phyloP scores from a whole-genome alignment of 2,329 filamentous ascomycete species.

The Neobulgaria alba region DNA sequence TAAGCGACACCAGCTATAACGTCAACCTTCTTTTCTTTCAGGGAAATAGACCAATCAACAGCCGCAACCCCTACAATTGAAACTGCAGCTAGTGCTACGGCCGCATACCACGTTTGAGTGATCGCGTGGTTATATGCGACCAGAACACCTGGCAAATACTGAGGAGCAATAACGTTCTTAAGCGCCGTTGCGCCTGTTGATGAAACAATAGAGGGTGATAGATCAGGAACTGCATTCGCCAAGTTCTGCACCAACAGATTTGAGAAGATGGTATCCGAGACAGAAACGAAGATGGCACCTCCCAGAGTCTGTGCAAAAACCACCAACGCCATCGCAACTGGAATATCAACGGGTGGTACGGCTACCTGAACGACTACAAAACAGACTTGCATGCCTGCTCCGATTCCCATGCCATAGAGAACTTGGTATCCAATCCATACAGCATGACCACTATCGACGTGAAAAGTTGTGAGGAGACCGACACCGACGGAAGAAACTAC shows the following conservation, averaged over 20 bases:
- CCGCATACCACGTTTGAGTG: not conserved
- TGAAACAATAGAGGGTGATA: slow-evolving; percentile 26
- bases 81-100: not conserved
- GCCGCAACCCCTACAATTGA: slow-evolving; percentile 1
- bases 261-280: slow-evolving; percentile 27
- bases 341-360: slow-evolving; percentile 22
- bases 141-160: not conserved
- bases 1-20: not conserved
- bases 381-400: slow-evolving; percentile 23
- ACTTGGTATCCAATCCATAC: slow-evolving; percentile 31
- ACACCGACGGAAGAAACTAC: slow-evolving; percentile 29
- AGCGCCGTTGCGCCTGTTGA: not conserved
- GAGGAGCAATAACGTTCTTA: not conserved
- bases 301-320: slow-evolving; percentile 29
- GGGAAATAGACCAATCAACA: slow-evolving; percentile 1
- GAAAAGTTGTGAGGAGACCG: slow-evolving; percentile 34
- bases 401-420: slow-evolving; percentile 24
- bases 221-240: slow-evolving; percentile 30
- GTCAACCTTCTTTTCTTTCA: slow-evolving; percentile 1
- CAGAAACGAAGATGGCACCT: slow-evolving; percentile 26
- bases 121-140: slow-evolving; percentile 2
- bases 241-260: slow-evolving; percentile 44
- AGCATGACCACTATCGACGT: slow-evolving; percentile 25
- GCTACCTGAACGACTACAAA: slow-evolving; percentile 28
- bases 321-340: slow-evolving; percentile 27